Conservation (phyloP, 1,139 yeast genomes). For the Fermentozyma sake region DNA sequence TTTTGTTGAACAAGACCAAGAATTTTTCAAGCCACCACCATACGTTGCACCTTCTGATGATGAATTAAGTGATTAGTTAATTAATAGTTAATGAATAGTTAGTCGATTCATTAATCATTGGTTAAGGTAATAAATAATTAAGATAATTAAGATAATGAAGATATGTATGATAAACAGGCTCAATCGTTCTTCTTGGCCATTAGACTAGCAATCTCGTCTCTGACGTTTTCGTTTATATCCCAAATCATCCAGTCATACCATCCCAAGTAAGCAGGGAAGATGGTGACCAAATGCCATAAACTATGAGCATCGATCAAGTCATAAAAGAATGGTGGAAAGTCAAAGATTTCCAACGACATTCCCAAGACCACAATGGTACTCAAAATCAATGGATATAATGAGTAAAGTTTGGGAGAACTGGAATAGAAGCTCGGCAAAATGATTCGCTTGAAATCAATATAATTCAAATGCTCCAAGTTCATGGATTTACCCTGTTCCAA, state of each 20-base stretch:
- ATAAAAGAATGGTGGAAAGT: conserved; percentile 66
- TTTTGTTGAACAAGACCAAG: conserved; percentile 67
- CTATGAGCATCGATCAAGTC: conserved; percentile 88
- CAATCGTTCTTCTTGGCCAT: conserved; percentile 12
- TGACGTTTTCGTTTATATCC: conserved; percentile 38
- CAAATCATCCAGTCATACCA: conserved; percentile 49
- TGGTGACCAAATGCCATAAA: conserved; percentile 82
- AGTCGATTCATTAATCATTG: too few relatives aligned
- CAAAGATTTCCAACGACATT: conserved; percentile 84
- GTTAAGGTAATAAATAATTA: too few relatives aligned
- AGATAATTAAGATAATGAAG: too few relatives aligned
- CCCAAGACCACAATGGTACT: conserved; percentile 59
- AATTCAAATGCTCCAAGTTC: conserved; percentile 21
- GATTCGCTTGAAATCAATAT: conserved; percentile 18
- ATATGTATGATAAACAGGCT: conserved; percentile 3
- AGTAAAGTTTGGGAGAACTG: conserved; percentile 35
- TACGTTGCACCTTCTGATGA: conserved; percentile 38
- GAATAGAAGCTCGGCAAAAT: conserved; percentile 32
- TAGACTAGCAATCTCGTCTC: conserved; percentile 2
- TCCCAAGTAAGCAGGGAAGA: conserved; percentile 51
- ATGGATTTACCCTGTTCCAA: conserved; percentile 13
- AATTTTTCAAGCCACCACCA: conserved; percentile 62
- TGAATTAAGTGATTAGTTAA: conserved; percentile 11
- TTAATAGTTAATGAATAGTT: too few relatives aligned
- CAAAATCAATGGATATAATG: conserved; percentile 39